Evolutionary conservation across 176 grass and related monocot genomes (phyloP), one percentile per base, ranked within the genome.

Genomic region (Phragmites australis): DNA sequence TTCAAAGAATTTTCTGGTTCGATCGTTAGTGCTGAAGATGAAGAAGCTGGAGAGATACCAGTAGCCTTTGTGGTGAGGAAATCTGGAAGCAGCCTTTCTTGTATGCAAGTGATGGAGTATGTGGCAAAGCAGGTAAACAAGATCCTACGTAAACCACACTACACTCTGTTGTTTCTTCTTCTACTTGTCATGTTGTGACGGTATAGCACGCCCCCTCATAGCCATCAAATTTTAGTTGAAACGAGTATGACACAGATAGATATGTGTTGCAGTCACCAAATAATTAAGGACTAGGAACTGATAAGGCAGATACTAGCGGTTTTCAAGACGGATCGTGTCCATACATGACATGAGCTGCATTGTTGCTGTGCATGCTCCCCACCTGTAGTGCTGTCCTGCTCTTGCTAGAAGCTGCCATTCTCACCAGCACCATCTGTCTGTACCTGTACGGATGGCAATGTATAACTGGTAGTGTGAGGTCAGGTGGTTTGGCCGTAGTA

Each of bases 21-120:
- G 51, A 21, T 77, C 34, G 60, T 19, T 40, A 98, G 95, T 27
- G 78, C 79, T 72, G 86, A 89, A 79, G 80, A 98, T 83, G 84
- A 93, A 81, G 90, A 94, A 86, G 83, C 81, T 50, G 95, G 95
- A 79, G 95, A 98, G 86, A 81, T 97, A 87, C 92, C 95, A 3
- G 92, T 98, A 45, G 95, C 95, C 40, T 98, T 89, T 82, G 83
- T 98, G 67, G 90, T 93, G 43, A 86, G 74, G 81, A 94, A 62
- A 79, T 41, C 74, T 77, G 92, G 95, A 88, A 87, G 89, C 68
- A 55, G 29, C 27, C 85, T 98, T 77, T 89, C 92, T 34, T 78
- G 86, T 82, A 74, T 10, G 63, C 76, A 98, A 78, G 83, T 94
- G 43, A 93, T 98, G 75, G 78, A 98, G 22, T 86, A 91, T 82